A percentile compares a stretch with the other conserved stretches of the same genome.
Conservation (phyloP, 148 eudicot genomes). For the Vaccinium corymbosum region DNA sequence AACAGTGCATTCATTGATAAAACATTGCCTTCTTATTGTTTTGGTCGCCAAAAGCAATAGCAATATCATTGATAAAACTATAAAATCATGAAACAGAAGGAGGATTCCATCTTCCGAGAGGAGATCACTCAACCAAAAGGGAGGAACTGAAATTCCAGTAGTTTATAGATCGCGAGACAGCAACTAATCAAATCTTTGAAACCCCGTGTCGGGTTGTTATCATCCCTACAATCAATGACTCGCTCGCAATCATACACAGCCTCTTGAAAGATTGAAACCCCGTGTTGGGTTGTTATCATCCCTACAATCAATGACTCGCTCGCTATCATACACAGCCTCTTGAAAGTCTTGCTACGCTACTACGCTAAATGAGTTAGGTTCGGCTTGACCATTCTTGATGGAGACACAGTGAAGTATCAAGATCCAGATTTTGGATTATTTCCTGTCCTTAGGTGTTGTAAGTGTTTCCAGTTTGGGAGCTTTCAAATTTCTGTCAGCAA, state of each 20-base stretch:
- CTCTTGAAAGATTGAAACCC: slow-evolving; percentile 6
- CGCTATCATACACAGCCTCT: not conserved
- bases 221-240: not conserved
- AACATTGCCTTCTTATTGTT: no score
- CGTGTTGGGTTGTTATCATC: not conserved
- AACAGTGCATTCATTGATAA: not conserved
- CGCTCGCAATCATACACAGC: not conserved
- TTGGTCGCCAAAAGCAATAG: no score
- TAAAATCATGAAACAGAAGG: no score
- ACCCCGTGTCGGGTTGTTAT: not conserved
- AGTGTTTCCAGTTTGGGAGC: not conserved
- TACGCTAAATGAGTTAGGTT: slow-evolving; percentile 9
- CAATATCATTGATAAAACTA: no score
- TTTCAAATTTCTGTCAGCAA: not conserved
- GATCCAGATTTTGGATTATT: not conserved
- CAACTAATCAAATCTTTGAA: not conserved
- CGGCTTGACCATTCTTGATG: not conserved
- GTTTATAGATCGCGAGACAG: not conserved
- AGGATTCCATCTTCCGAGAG: no score
- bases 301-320: not conserved
- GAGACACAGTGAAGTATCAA: no score
- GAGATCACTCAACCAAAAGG: no score
- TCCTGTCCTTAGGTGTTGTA: not conserved
- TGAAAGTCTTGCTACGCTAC: slow-evolving; percentile 3
- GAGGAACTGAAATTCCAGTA: not conserved